phyloP scores from a whole-genome alignment of 208 protist genomes.

The Porcisia hertigi region DNA sequence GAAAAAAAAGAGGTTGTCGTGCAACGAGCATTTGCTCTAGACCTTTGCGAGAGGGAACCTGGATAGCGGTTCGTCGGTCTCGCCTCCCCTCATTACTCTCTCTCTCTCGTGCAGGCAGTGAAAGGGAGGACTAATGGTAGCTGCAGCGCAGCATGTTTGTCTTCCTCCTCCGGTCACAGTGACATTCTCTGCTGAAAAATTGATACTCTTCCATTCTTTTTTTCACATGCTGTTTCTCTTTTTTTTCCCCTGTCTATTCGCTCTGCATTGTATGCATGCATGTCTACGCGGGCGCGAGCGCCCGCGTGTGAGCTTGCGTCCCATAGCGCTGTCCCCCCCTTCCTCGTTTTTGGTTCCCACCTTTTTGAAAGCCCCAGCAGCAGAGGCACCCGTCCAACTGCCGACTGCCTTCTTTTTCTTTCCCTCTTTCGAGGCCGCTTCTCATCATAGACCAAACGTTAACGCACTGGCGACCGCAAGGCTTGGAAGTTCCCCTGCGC shows the following conservation, averaged over 20 bases:
- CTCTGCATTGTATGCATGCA: not conserved
- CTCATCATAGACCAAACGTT: constrained; percentile 1
- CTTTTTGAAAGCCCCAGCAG: not conserved
- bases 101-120: not conserved
- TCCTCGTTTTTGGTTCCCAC: not conserved
- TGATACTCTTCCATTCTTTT: not conserved
- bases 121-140: not conserved
- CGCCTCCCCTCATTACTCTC: not conserved
- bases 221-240: not conserved
- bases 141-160: not conserved
- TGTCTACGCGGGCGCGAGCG: not conserved
- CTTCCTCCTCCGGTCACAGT: not conserved
- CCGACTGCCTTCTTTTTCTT: not conserved
- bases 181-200: not conserved
- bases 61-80: not conserved
- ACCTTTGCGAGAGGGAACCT: not conserved
- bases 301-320: not conserved
- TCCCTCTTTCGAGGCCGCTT: not conserved
- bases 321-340: too few species aligned
- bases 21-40: not conserved
- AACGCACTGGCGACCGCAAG: not conserved
- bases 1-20: not conserved
- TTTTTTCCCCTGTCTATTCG: not conserved
- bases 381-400: not conserved
- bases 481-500: not conserved